Evolutionary conservation across 2,329 filamentous ascomycete species (phyloP).

Genomic region (Botrytis aclada): DNA sequence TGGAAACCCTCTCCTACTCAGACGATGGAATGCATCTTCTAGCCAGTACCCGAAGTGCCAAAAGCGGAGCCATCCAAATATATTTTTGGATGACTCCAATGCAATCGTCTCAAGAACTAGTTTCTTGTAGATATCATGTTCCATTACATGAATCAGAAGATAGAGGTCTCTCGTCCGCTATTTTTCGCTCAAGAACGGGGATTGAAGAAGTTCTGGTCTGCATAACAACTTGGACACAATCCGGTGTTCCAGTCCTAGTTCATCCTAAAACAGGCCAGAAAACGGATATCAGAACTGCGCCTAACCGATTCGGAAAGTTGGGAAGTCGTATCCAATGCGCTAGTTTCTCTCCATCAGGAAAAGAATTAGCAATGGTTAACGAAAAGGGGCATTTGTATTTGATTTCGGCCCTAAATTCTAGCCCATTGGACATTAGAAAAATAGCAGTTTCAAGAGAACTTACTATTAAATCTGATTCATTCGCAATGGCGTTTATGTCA

Average conservation of each 20-base stretch:
- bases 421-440: conserved; percentile 40
- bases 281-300: conserved; percentile 39
- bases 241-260: conserved; percentile 41
- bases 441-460: conserved; percentile 41
- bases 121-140: conserved; percentile 41
- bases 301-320: conserved; percentile 38
- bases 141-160: conserved; percentile 44
- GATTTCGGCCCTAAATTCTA: conserved; percentile 41
- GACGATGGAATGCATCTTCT: conserved; percentile 42
- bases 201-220: conserved; percentile 41
- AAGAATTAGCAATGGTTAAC: conserved; percentile 43
- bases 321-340: conserved; percentile 43
- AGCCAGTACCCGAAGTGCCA: conserved; percentile 40
- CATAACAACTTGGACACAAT: conserved; percentile 45
- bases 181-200: conserved; percentile 38
- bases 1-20: conserved; percentile 44
- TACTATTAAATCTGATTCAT: conserved; percentile 41
- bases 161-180: conserved; percentile 40
- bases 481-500: conserved; percentile 42
- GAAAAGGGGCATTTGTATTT: conserved; percentile 43
- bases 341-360: conserved; percentile 41
- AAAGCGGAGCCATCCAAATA: conserved; percentile 40
- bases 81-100: conserved; percentile 43
- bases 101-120: conserved; percentile 39
- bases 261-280: conserved; percentile 41